Evolutionary conservation across 1,284 basidiomycete species (phyloP).

Genomic region (Sutorius eximius): DNA sequence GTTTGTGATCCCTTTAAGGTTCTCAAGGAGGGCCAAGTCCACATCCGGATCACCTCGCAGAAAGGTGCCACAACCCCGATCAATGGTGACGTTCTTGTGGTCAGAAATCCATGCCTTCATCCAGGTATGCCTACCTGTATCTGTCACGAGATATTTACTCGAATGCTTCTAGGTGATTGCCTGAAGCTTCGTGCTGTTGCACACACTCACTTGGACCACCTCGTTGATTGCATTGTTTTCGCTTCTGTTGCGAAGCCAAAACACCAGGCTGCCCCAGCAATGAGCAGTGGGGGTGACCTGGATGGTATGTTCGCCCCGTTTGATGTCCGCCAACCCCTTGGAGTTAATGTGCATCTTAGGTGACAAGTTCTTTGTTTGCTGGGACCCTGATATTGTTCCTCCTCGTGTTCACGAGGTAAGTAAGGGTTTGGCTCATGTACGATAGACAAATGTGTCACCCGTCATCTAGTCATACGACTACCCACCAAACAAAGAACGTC

Average conservation of each 20-base stretch:
- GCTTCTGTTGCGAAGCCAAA: slow-evolving; percentile 56
- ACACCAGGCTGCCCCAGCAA: slow-evolving; percentile 60
- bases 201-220: slow-evolving; percentile 48
- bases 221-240: slow-evolving; percentile 67
- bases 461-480: slow-evolving; percentile 58
- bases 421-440: not conserved
- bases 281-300: slow-evolving; percentile 67
- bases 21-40: slow-evolving; percentile 60
- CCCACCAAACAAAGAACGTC: slow-evolving; percentile 56
- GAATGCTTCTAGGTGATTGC: slow-evolving; percentile 48
- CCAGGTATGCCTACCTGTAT: slow-evolving; percentile 43
- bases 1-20: slow-evolving; percentile 66
- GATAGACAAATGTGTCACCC: not conserved
- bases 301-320: slow-evolving; percentile 40
- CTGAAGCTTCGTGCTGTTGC: slow-evolving; percentile 60
- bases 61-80: slow-evolving; percentile 55
- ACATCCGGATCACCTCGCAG: slow-evolving; percentile 55
- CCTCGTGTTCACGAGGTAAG: slow-evolving; percentile 50
- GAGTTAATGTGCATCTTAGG: slow-evolving; percentile 35
- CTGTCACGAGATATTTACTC: not conserved
- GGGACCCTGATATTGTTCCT: slow-evolving; percentile 65
- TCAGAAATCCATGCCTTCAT: slow-evolving; percentile 66
- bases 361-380: slow-evolving; percentile 65
- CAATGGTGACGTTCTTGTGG: slow-evolving; percentile 59
- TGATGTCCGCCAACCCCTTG: not conserved